Percentiles rank a stretch among this genome's conserved stretches.
Conservation (phyloP, 305 asterid genomes). For the Striga hermonthica region DNA sequence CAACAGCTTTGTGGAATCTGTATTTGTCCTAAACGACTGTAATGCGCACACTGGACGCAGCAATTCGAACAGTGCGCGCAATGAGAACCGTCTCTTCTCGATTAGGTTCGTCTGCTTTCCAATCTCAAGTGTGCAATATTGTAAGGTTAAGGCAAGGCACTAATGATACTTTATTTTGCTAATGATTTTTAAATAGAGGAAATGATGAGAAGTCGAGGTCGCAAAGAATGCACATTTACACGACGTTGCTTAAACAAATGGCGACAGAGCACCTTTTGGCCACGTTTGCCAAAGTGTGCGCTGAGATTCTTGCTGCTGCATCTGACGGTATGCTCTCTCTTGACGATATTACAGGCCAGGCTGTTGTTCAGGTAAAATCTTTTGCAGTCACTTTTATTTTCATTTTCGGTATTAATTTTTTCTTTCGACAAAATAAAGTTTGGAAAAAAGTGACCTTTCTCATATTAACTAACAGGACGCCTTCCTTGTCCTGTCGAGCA, state of each 20-base stretch:
- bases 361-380: conserved; percentile 71
- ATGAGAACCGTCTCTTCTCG: conserved; percentile 57
- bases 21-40: conserved; percentile 82
- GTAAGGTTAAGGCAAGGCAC: conserved; percentile 8
- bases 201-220: conserved; percentile 76
- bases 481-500: conserved; percentile 73
- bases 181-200: conserved; percentile 45
- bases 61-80: conserved; percentile 57
- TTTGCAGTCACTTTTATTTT: not conserved
- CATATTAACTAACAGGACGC: conserved; percentile 55
- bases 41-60: conserved; percentile 84
- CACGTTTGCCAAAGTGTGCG: conserved; percentile 90
- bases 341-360: conserved; percentile 68
- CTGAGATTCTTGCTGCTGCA: conserved; percentile 91
- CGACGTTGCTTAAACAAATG: conserved; percentile 89
- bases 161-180: not conserved
- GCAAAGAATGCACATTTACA: conserved; percentile 79
- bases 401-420: not conserved
- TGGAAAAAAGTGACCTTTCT: not conserved
- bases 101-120: conserved; percentile 48
- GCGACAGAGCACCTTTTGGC: conserved; percentile 91
- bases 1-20: conserved; percentile 90
- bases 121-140: not conserved
- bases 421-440: not conserved
- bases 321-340: conserved; percentile 78